phyloP scores from a whole-genome alignment of 495 filamentous ascomycete species.

The Pyronema domesticum region DNA sequence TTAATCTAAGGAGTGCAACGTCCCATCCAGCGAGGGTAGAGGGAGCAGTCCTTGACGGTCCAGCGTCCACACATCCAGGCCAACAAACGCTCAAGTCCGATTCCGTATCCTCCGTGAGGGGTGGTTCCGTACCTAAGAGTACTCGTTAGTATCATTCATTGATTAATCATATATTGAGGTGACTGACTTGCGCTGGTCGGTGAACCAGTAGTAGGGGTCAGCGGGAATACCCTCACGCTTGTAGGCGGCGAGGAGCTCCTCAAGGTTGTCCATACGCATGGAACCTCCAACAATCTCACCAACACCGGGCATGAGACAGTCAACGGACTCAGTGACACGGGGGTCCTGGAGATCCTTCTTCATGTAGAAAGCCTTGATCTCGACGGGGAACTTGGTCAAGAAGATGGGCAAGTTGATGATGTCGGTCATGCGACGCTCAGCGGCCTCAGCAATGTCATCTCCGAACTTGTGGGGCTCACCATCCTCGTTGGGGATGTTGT shows the following conservation, averaged over 20 bases:
- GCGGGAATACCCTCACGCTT: constrained; percentile 70
- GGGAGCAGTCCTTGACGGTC: constrained; percentile 71
- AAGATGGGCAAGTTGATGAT: constrained; percentile 89
- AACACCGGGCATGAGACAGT: constrained; percentile 89
- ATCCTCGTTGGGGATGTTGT: constrained; percentile 85
- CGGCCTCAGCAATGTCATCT: constrained; percentile 96
- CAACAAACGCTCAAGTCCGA: constrained; percentile 88
- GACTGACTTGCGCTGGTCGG: constrained; percentile 89
- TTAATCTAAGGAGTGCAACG: constrained; percentile 64
- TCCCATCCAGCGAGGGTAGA: constrained; percentile 90
- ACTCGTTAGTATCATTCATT: constrained; percentile 4
- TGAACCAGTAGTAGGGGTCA: constrained; percentile 95
- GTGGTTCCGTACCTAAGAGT: constrained; percentile 65
- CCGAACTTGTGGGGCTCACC: constrained; percentile 77
- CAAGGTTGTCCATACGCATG: constrained; percentile 87
- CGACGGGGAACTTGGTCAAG: constrained; percentile 87
- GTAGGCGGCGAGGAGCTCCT: constrained; percentile 83
- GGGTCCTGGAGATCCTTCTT: constrained; percentile 66
- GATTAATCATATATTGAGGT: constrained; percentile 3
- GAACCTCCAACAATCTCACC: constrained; percentile 94
- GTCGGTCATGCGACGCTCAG: constrained; percentile 93
- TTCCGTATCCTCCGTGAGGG: constrained; percentile 87
- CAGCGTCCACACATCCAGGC: constrained; percentile 89
- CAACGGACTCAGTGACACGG: constrained; percentile 90
- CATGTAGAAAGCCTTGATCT: constrained; percentile 99